Evolutionary conservation across 2,329 filamentous ascomycete species (phyloP).

Genomic region (Epichloe amarillans): DNA sequence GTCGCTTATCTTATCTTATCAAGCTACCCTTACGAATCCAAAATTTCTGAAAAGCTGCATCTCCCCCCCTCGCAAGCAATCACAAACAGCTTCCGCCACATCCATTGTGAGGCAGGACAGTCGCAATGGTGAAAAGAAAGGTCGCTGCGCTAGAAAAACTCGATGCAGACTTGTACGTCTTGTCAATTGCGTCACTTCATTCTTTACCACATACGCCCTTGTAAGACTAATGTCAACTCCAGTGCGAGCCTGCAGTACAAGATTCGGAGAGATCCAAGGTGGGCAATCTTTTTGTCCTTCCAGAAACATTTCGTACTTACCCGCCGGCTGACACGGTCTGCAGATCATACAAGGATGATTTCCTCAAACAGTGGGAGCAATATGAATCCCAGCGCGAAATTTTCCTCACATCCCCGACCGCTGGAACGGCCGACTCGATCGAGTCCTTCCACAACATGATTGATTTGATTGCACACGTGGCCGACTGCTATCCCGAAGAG

Average conservation of each 20-base stretch:
- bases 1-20: constrained; percentile 2
- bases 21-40: background rate
- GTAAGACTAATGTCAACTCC: constrained; percentile 1
- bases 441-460: constrained; percentile 83
- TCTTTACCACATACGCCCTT: background rate
- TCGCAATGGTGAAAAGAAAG: constrained; percentile 69
- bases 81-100: background rate
- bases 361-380: constrained; percentile 75
- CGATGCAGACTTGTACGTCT: constrained; percentile 65
- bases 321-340: constrained; percentile 6
- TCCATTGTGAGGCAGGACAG: background rate
- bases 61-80: background rate
- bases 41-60: constrained; percentile 5
- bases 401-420: constrained; percentile 71
- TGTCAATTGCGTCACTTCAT: background rate
- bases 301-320: constrained; percentile 1
- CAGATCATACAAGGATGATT: constrained; percentile 82
- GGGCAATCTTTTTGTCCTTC: constrained; percentile 17
- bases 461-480: constrained; percentile 85
- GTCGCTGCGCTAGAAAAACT: constrained; percentile 89
- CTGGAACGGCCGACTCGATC: constrained; percentile 63
- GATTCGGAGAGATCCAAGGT: constrained; percentile 73
- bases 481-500: constrained; percentile 80
- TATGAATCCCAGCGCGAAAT: constrained; percentile 87
- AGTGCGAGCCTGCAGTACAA: constrained; percentile 83